Base-by-base conservation (phyloP, 495 filamentous ascomycete species). In the Podospora tetraspora region DNA sequence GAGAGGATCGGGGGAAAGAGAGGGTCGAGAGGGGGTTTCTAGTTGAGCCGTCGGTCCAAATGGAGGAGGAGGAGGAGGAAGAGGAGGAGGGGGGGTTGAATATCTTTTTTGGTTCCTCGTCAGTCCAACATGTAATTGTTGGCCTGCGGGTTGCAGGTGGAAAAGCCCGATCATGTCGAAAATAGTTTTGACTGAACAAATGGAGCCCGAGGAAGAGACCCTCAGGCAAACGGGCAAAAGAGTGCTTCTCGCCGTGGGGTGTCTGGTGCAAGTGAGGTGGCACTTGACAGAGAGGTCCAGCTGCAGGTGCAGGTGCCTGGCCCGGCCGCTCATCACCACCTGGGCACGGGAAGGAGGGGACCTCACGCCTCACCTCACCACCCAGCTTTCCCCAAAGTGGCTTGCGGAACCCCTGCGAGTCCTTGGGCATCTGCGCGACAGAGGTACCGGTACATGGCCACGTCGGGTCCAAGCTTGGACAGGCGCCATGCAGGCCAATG, bases 301-400 rank as follows among this genome's bases (percentile, higher is more conserved):
- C 30, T 62, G 63, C 59, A 23, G 62, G 64, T 76, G 74, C 74
- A 74, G 74, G 72, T 76, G 72, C 72, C 74, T 76, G 72, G 72
- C 74, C 72, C 63, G 66, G 68, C 66, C 64, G 73, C 24, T 73
- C 69, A 68, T 71, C 63, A 67, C 68, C 52, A 52, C 27, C 71
- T 32, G 30, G 30, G 30, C 30, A 52, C 43, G 43, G 43, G 43
- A 52, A 52, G 68, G 73, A 72, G 72, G 71, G 68, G 69, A 70
- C 66, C 65, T 57, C 69, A 66, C 71, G 71, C 57, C 52, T 29
- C 57, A 58, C 27, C 32, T 27, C 65, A 57, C 37, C 27, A 13
- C 27, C 59, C 69, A 71, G 62, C 59, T 67, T 62, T 62, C 69
- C 66, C 69, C 60, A 73, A 63, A 60, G 59, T 34, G 66, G 71